phyloP scores from a whole-genome alignment of 176 grass and related monocot species.

The Oryza rufipogon region DNA sequence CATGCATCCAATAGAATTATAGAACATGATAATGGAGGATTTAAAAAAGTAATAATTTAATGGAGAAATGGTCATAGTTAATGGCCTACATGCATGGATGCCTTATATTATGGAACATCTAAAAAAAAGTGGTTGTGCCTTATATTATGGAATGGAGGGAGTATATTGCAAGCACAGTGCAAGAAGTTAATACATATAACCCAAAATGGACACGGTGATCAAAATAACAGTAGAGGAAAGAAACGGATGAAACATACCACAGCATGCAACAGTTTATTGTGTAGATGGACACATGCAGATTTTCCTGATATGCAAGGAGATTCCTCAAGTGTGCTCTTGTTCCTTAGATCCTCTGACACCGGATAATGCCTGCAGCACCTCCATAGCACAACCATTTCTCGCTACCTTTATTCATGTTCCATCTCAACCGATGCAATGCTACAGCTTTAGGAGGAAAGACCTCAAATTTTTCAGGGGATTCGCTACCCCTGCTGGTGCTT shows the following conservation, averaged over 20 bases:
- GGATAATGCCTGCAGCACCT: conserved; percentile 80
- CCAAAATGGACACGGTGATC: not conserved
- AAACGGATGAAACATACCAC: not conserved
- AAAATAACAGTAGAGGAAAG: not conserved
- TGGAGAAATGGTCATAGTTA: too few species aligned
- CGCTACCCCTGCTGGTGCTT: conserved; percentile 23
- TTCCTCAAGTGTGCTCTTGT: not conserved
- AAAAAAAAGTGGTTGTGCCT: too few species aligned
- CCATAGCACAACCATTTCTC: conserved; percentile 94
- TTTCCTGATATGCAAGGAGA: not conserved
- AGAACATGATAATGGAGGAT: too few species aligned
- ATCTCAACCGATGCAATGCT: conserved; percentile 75
- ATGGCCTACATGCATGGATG: too few species aligned
- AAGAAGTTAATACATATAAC: not conserved
- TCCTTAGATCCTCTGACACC: conserved; percentile 73
- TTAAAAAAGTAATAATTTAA: too few species aligned
- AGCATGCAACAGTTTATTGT: conserved; percentile 22
- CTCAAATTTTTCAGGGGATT: conserved; percentile 51
- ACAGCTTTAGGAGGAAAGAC: conserved; percentile 71
- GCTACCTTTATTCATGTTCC: conserved; percentile 92
- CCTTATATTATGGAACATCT: too few species aligned
- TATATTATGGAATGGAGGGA: too few species aligned
- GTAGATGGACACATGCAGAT: not conserved
- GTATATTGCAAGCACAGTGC: not conserved
- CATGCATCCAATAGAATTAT: too few species aligned